Conservation (phyloP, 2,329 filamentous ascomycete species). For the Xylaria sp. region DNA sequence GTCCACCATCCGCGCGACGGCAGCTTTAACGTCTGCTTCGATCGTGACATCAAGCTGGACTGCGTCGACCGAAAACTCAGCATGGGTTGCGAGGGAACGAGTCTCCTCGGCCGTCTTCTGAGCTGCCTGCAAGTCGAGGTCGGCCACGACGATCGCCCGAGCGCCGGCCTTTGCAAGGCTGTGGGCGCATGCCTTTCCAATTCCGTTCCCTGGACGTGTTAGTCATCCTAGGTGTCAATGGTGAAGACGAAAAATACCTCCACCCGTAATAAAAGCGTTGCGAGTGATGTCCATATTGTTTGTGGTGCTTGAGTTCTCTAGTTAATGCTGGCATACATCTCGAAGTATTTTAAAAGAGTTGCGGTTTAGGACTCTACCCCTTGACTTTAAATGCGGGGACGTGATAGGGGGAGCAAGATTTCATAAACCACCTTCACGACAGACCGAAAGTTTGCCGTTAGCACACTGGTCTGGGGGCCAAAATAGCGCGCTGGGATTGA, state of each 20-base stretch:
- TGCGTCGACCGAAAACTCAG: not conserved
- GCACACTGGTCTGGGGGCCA: too few relatives aligned
- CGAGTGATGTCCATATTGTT: not conserved
- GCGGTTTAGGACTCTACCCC: not conserved
- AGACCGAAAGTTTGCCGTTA: not conserved
- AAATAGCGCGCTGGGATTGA: not conserved
- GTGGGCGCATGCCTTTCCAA: not conserved
- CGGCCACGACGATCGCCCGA: not conserved
- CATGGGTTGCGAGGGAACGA: not conserved
- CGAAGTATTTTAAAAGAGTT: not conserved
- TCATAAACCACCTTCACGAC: not conserved
- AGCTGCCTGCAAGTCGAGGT: not conserved
- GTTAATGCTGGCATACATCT: not conserved
- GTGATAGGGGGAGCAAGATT: not conserved
- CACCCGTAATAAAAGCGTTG: not conserved
- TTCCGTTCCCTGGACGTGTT: not conserved
- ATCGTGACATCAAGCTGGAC: not conserved
- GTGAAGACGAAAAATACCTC: not conserved
- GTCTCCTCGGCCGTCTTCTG: not conserved
- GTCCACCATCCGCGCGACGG: not conserved
- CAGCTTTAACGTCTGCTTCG: not conserved
- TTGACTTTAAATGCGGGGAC: not conserved
- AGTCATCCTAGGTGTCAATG: not conserved
- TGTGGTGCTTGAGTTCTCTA: not conserved
- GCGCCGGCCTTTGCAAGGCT: not conserved